phyloP scores from a whole-genome alignment of 2,329 filamentous ascomycete genomes.

The Gaeumannomyces sp. region DNA sequence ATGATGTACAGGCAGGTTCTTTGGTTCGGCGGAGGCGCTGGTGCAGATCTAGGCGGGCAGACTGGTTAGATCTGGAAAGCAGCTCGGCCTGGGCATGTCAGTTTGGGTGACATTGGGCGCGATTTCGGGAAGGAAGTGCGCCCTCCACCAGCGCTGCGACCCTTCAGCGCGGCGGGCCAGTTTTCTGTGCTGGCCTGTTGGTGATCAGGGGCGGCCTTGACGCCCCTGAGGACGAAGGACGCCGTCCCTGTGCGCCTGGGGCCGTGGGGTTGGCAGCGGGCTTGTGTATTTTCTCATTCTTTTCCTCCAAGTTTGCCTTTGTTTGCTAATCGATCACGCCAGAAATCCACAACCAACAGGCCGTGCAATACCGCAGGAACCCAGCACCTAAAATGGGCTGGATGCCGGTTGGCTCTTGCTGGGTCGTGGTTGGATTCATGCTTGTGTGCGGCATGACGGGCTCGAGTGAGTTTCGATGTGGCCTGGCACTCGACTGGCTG shows the following conservation, averaged over 20 bases:
- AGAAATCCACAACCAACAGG: too few species aligned
- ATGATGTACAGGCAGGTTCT: background rate
- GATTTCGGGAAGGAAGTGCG: background rate
- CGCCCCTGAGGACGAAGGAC: too few species aligned
- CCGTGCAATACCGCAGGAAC: too few species aligned
- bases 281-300: background rate
- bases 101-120: background rate
- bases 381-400: too few species aligned
- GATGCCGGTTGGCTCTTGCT: too few species aligned
- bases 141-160: background rate
- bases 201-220: background rate
- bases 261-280: too few species aligned
- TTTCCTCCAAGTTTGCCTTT: too few species aligned
- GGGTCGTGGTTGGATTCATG: too few species aligned
- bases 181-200: background rate
- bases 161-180: background rate
- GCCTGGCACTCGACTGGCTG: background rate
- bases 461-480: background rate
- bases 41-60: background rate
- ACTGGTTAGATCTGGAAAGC: background rate
- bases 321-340: too few species aligned
- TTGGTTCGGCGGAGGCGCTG: background rate
- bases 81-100: background rate
- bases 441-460: too few species aligned
- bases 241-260: background rate